A percentile compares a stretch with the other conserved stretches of the same genome.
Evolutionary conservation across 2,329 filamentous ascomycete genomes (phyloP).

Genomic region (Arachnopeziza araneosa): DNA sequence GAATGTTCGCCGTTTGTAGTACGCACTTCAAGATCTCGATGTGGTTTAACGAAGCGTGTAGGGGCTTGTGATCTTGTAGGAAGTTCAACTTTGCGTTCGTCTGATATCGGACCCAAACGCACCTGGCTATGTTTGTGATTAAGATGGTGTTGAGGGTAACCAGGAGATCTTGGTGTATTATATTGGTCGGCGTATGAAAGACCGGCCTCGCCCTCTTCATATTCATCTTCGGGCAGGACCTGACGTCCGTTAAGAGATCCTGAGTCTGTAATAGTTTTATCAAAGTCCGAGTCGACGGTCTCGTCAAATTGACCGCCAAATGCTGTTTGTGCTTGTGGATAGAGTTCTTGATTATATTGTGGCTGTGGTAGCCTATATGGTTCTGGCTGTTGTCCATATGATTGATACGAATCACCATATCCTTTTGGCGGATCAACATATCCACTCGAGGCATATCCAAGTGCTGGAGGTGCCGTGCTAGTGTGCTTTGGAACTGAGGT

Average conservation of each 20-base stretch:
- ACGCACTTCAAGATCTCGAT: background rate
- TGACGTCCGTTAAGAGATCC: background rate
- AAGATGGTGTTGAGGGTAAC: background rate
- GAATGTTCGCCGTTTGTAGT: background rate
- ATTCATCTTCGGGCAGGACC: background rate
- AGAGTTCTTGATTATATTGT: background rate
- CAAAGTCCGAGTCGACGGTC: slow-evolving; percentile 1
- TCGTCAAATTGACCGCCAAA: background rate
- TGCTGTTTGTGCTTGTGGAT: no score
- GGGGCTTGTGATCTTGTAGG: background rate
- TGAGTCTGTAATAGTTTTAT: slow-evolving; percentile 1
- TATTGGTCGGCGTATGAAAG: background rate
- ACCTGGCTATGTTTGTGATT: background rate
- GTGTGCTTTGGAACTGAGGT: background rate
- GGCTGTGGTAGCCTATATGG: background rate
- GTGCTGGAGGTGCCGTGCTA: background rate
- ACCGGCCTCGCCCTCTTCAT: background rate
- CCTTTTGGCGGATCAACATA: background rate
- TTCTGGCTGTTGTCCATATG: background rate
- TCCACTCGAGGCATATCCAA: background rate
- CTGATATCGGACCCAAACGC: background rate
- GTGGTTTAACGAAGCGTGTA: background rate
- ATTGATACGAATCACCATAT: background rate
- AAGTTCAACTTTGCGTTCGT: background rate
- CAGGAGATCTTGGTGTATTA: background rate